Conservation (phyloP, 371 early-diverging fungal species). For the Mortierella sp. region DNA sequence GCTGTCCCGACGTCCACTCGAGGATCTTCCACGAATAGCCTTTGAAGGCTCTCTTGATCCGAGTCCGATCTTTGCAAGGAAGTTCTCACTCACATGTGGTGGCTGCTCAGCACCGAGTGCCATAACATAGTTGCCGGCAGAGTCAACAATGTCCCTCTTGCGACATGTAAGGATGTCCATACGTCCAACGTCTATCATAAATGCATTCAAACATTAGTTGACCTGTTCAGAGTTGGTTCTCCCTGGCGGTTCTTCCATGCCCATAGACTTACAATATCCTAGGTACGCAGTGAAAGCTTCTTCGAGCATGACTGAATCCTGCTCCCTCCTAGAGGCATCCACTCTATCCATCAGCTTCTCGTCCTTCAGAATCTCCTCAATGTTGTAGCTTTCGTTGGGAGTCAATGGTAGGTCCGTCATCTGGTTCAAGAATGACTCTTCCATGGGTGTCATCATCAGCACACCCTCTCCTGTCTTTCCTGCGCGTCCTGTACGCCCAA, state of each 20-base stretch:
- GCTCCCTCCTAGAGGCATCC: slow-evolving; percentile 25
- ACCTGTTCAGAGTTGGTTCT: no score
- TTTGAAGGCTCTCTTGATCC: slow-evolving; percentile 15
- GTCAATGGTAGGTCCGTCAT: slow-evolving; percentile 63
- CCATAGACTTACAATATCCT: slow-evolving; percentile 70
- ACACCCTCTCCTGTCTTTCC: slow-evolving; percentile 92
- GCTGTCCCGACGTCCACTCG: slow-evolving; percentile 16
- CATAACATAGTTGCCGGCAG: slow-evolving; percentile 56
- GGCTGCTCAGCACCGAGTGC: slow-evolving; percentile 60
- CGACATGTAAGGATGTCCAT: slow-evolving; percentile 55
- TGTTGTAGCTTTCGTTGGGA: slow-evolving; percentile 53
- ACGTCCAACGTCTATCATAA: slow-evolving; percentile 53
- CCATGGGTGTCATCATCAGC: slow-evolving; percentile 86
- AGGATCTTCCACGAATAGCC: slow-evolving; percentile 3
- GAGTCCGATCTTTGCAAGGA: slow-evolving; percentile 63
- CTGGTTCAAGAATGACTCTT: slow-evolving; percentile 73
- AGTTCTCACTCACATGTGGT: slow-evolving; percentile 59
- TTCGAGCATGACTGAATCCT: slow-evolving; percentile 58
- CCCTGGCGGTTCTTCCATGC: no score
- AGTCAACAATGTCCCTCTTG: slow-evolving; percentile 55
- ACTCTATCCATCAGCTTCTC: slow-evolving; percentile 21
- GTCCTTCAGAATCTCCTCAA: slow-evolving; percentile 53
- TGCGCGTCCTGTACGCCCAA: slow-evolving; percentile 99
- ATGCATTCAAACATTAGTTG: no score
- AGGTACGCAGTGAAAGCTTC: slow-evolving; percentile 74